These are phyloP conservation scores for Paramecium tetraurelia DNA, from an alignment of 73 alveolate species.

Conservation along the genomic window DNA sequence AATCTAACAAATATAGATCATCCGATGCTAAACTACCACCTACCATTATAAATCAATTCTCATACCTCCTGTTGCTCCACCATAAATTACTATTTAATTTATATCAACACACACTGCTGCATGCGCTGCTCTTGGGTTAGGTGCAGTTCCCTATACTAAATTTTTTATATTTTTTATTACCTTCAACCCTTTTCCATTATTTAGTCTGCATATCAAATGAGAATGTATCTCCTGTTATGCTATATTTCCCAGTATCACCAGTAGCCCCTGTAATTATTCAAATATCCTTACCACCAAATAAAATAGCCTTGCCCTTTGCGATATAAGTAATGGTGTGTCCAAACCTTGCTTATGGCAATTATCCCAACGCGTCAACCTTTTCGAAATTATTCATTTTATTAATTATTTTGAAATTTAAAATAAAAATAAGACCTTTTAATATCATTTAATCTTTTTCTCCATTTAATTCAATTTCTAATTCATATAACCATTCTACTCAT, in stretches of 20 bases:
- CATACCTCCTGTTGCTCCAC: conserved; percentile 96
- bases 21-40: conserved; percentile 97
- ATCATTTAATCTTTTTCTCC: not conserved
- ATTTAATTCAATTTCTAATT: not conserved
- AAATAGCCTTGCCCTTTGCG: conserved; percentile 84
- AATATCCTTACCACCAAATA: conserved; percentile 85
- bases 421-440: not conserved
- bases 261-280: conserved; percentile 69
- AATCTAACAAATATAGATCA: conserved; percentile 91
- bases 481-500: not conserved
- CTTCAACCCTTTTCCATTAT: conserved; percentile 86
- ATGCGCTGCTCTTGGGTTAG: conserved; percentile 98
- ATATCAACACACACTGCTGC: conserved; percentile 87
- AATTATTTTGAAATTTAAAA: not conserved
- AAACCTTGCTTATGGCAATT: conserved; percentile 84
- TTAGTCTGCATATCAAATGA: conserved; percentile 78
- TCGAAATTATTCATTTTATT: conserved; percentile 14
- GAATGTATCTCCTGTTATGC: conserved; percentile 93
- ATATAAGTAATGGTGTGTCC: conserved; percentile 94
- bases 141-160: conserved; percentile 85
- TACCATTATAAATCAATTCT: conserved; percentile 35
- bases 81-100: conserved; percentile 91
- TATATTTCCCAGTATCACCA: conserved; percentile 93
- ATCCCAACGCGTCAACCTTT: conserved; percentile 64
- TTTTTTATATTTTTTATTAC: conserved; percentile 57